Base-by-base conservation (phyloP, 169 alveolate species). In the Plasmodium relictum region DNA sequence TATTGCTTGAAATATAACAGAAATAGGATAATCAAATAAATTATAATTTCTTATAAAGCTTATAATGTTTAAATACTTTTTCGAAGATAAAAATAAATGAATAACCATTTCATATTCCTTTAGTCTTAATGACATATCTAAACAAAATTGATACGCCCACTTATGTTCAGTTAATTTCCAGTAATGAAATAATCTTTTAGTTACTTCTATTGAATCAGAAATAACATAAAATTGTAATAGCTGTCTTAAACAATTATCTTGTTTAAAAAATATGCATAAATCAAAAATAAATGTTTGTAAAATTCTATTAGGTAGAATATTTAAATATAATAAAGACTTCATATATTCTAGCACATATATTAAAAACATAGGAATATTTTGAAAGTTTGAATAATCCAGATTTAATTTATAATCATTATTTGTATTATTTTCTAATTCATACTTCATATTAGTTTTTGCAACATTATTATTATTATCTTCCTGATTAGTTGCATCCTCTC, bases 201-300 rank as follows among this genome's bases (percentile, higher is more conserved):
- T 80, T 20, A 80, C 83, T 80, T 80, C 90, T 12, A 80, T 54
- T 18, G 90, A 80, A 52, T 80, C 90, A 18, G 90, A 69, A 16
- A 80, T 80, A 12, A 68, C 71, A 41, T 80, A 80, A 20, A 80
- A 80, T 41, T 80, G 90, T 22, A 80, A 42, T 8, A 80, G n/a
- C 37, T 80, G 90, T 8, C 90, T 68, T 9, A 80, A 45, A 6
- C 66, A 80, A 22, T 80, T 80, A 58, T 80, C 90, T 70, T 80
- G 74, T 44, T 80, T 58, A 59, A 66, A 80, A 52, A 80, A 80
- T 20, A 80, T 66, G 39, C 90, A 80, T 39, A 80, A 45, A 71
- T 80, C 90, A 59, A 80, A 80, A 20, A 80, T 52, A 66, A 80
- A 80, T 22, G 90, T 80, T 52, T 80, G 90, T 7, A 80, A 44